These are phyloP conservation scores for Fusarium veterinarium DNA, from an alignment of 2,329 filamentous ascomycete species.

Conservation along the genomic window DNA sequence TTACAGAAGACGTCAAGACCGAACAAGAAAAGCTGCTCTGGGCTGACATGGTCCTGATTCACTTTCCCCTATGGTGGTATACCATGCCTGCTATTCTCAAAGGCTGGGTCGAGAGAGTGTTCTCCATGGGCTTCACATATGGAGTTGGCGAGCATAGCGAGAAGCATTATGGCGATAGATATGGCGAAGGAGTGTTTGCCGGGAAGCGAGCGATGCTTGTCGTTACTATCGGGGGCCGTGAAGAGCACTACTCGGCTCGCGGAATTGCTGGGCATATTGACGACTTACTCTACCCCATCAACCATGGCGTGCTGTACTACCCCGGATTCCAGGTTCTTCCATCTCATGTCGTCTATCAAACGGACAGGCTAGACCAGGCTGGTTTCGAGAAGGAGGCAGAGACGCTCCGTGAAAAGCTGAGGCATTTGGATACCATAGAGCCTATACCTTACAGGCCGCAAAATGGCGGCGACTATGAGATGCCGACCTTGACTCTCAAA, in stretches of 20 bases:
- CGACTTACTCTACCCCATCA: conserved; percentile 21
- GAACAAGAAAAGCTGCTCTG: conserved; percentile 31
- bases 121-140: conserved; percentile 18
- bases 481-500: conserved; percentile 5
- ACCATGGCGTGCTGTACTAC: conserved; percentile 24
- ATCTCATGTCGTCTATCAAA: conserved; percentile 11
- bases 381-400: background rate
- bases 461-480: conserved; percentile 27
- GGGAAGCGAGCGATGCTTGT: conserved; percentile 20
- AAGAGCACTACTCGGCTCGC: conserved; percentile 17
- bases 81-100: conserved; percentile 26
- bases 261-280: conserved; percentile 21
- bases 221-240: background rate
- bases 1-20: conserved; percentile 21
- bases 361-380: background rate
- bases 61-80: conserved; percentile 31
- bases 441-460: conserved; percentile 13
- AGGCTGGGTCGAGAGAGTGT: conserved; percentile 24
- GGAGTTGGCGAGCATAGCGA: conserved; percentile 16
- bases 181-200: conserved; percentile 14
- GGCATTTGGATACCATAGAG: background rate
- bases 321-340: conserved; percentile 17
- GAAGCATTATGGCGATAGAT: conserved; percentile 19
- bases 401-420: conserved; percentile 8
- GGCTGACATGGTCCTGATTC: conserved; percentile 23